Conservation (phyloP, 2,329 filamentous ascomycete genomes). For the Penicillium concentricum region DNA sequence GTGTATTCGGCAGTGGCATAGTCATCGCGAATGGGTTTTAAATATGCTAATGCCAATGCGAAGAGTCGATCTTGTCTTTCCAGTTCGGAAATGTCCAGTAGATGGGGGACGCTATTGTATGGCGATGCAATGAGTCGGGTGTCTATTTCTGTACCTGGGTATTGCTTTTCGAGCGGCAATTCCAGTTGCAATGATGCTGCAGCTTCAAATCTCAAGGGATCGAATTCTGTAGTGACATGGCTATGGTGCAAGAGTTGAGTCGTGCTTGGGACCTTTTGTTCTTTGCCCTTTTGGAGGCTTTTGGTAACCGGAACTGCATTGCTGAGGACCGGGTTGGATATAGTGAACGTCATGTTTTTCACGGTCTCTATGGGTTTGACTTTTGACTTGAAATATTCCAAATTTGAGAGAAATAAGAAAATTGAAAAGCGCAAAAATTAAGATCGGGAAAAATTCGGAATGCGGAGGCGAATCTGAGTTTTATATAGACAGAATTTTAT, state of each 20-base stretch:
- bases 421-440: neutral
- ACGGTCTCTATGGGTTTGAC: neutral
- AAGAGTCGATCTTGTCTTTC: constrained; percentile 66
- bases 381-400: neutral
- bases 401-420: neutral
- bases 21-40: constrained; percentile 63
- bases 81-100: constrained; percentile 69
- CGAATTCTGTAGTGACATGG: constrained; percentile 33
- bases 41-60: constrained; percentile 65
- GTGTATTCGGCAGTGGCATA: constrained; percentile 76
- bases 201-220: constrained; percentile 35
- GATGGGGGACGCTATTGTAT: constrained; percentile 68
- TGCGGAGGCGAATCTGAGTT: neutral
- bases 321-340: neutral
- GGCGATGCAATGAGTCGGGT: constrained; percentile 66
- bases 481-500: neutral
- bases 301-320: neutral
- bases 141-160: constrained; percentile 12
- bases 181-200: constrained; percentile 35
- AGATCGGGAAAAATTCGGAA: neutral
- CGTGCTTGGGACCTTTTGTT: neutral
- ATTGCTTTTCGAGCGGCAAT: constrained; percentile 4
- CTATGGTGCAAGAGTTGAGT: constrained; percentile 30
- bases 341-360: neutral
- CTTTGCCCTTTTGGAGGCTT: neutral